Evolutionary conservation across 2,329 filamentous ascomycete species (phyloP).

Genomic region (Calonectria multiphialidica): DNA sequence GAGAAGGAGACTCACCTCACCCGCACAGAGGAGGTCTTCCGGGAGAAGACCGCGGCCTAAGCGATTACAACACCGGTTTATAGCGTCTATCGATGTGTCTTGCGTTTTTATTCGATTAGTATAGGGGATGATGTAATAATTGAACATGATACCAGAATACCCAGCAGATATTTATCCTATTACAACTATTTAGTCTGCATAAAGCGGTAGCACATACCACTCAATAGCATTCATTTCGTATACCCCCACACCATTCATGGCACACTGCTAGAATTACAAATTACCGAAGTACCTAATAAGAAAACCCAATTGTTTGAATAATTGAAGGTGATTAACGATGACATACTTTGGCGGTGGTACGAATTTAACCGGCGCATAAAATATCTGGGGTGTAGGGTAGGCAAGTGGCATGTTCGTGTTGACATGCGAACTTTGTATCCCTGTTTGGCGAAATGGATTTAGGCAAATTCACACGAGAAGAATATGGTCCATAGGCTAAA

Average conservation of each 20-base stretch:
- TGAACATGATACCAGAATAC: background rate
- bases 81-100: background rate
- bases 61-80: background rate
- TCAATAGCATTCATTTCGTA: background rate
- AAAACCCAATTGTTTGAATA: background rate
- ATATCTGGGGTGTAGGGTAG: background rate
- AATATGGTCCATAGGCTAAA: background rate
- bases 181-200: background rate
- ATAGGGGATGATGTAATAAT: background rate
- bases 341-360: no score
- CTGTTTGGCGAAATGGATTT: background rate
- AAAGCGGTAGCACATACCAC: no score
- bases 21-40: constrained; percentile 40
- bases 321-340: background rate
- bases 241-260: background rate
- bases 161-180: background rate
- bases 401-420: background rate
- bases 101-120: background rate
- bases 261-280: no score
- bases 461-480: background rate
- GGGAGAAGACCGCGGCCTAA: constrained; percentile 34
- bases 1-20: constrained; percentile 61
- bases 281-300: no score
- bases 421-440: background rate
- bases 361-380: no score